Percentiles rank a stretch among this genome's conserved stretches.
phyloP scores from a whole-genome alignment of 768 basidiomycete genomes.

The Phanerochaete carnosa region DNA sequence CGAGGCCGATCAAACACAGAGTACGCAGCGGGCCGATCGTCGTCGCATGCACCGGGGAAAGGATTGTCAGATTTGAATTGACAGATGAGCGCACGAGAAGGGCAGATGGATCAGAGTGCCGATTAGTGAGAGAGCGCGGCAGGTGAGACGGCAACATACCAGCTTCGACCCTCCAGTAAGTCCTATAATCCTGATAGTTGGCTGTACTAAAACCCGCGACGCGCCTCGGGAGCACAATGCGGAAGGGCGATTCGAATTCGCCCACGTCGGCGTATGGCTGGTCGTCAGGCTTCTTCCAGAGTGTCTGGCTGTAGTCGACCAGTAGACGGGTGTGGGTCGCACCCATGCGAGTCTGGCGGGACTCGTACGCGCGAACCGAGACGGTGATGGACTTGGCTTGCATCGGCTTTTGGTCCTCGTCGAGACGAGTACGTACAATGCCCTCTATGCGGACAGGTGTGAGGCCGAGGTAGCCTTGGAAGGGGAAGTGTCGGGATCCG shows the following conservation, averaged over 20 bases:
- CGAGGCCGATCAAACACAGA: conserved; percentile 1
- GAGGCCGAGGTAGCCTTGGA: conserved; percentile 75
- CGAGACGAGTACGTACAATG: conserved; percentile 68
- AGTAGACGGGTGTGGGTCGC: conserved; percentile 59
- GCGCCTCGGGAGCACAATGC: conserved; percentile 61
- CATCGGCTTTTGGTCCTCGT: conserved; percentile 66
- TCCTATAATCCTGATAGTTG: conserved; percentile 72
- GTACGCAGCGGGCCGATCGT: not conserved
- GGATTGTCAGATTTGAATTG: conserved; percentile 12
- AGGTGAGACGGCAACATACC: conserved; percentile 40
- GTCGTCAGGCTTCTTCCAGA: conserved; percentile 66
- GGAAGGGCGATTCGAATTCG: conserved; percentile 68
- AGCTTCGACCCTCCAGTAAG: conserved; percentile 83
- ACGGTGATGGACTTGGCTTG: conserved; percentile 65
- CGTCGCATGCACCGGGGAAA: not conserved
- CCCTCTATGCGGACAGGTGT: conserved; percentile 80
- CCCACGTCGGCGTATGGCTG: conserved; percentile 59
- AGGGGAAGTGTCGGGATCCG: conserved; percentile 68
- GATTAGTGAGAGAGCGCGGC: not conserved
- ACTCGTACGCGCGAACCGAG: conserved; percentile 82
- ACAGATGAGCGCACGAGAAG: conserved; percentile 15
- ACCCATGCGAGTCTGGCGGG: conserved; percentile 60
- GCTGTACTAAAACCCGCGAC: conserved; percentile 66
- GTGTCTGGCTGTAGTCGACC: conserved; percentile 59
- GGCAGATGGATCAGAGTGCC: conserved; percentile 2